Evolutionary conservation across 805 yeast species (phyloP).

Genomic region (Barnettozyma populi): DNA sequence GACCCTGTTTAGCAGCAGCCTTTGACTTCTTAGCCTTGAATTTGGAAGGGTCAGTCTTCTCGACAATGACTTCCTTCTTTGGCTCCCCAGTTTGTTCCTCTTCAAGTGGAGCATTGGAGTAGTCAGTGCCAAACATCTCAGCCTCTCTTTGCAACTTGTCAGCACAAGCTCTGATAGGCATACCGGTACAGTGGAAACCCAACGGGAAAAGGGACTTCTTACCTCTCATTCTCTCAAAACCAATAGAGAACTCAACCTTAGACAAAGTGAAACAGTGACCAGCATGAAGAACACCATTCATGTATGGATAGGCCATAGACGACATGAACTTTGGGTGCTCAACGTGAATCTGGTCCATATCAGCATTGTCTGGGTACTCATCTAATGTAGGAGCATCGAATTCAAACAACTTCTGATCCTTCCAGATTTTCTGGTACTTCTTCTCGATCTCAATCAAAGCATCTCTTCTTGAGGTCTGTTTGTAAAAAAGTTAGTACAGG

Average conservation of each 20-base stretch:
- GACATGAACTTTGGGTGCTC: slow-evolving; percentile 83
- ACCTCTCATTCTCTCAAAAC: slow-evolving; percentile 93
- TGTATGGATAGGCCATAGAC: slow-evolving; percentile 97
- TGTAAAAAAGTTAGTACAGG: slow-evolving; percentile 4
- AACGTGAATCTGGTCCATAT: slow-evolving; percentile 64
- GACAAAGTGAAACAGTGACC: slow-evolving; percentile 96
- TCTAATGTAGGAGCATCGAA: slow-evolving; percentile 78
- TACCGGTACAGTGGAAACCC: slow-evolving; percentile 99
- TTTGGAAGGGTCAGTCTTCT: slow-evolving; percentile 74
- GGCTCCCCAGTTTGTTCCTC: slow-evolving; percentile 45
- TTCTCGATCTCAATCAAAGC: slow-evolving; percentile 83
- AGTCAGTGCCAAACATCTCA: slow-evolving; percentile 83
- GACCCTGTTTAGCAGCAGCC: slow-evolving; percentile 90
- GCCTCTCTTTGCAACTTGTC: slow-evolving; percentile 92
- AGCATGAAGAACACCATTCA: slow-evolving; percentile 97
- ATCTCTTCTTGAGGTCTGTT: slow-evolving; percentile 90
- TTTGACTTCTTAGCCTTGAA: slow-evolving; percentile 91
- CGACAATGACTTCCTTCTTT: slow-evolving; percentile 30
- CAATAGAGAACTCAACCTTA: slow-evolving; percentile 86
- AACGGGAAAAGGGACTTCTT: slow-evolving; percentile 89
- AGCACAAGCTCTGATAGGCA: slow-evolving; percentile 96
- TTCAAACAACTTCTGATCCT: slow-evolving; percentile 79
- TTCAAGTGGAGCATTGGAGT: slow-evolving; percentile 58
- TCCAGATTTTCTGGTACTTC: slow-evolving; percentile 84
- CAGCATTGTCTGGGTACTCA: slow-evolving; percentile 51